A percentile compares a stretch with the other conserved stretches of the same genome.
Conservation (phyloP, 2,329 filamentous ascomycete species). For the Fusarium guadeloupense region DNA sequence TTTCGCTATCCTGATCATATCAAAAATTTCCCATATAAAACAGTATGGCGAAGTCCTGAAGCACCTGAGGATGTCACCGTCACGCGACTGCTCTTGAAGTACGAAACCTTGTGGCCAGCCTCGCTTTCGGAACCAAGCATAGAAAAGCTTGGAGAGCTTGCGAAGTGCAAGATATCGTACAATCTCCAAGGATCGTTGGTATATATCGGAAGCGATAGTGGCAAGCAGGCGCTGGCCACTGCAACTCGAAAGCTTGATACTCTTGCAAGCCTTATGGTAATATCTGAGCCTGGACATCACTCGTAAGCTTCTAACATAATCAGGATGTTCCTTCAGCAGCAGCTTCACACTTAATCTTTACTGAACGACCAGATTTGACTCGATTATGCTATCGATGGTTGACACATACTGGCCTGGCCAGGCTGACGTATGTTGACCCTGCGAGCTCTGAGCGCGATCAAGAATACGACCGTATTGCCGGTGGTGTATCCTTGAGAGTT, state of each 20-base stretch:
- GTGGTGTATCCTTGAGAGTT: constrained; percentile 34
- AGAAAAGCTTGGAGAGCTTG: constrained; percentile 8
- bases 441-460: neutral
- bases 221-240: constrained; percentile 12
- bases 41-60: constrained; percentile 42
- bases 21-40: constrained; percentile 23
- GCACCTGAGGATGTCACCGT: constrained; percentile 9
- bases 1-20: constrained; percentile 40
- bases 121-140: constrained; percentile 11
- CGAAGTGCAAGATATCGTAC: constrained; percentile 39
- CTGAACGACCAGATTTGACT: constrained; percentile 8
- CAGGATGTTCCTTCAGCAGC: constrained; percentile 19
- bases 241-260: constrained; percentile 35
- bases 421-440: constrained; percentile 39
- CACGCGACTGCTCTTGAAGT: constrained; percentile 26
- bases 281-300: neutral
- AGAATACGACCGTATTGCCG: constrained; percentile 31
- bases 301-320: constrained; percentile 12
- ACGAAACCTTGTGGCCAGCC: constrained; percentile 21
- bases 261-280: constrained; percentile 30
- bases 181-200: constrained; percentile 42
- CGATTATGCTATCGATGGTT: constrained; percentile 41
- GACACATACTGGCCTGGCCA: constrained; percentile 41
- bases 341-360: constrained; percentile 40
- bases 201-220: constrained; percentile 42